phyloP scores from a whole-genome alignment of 129 eudicot genomes.

The Logfia minima region DNA sequence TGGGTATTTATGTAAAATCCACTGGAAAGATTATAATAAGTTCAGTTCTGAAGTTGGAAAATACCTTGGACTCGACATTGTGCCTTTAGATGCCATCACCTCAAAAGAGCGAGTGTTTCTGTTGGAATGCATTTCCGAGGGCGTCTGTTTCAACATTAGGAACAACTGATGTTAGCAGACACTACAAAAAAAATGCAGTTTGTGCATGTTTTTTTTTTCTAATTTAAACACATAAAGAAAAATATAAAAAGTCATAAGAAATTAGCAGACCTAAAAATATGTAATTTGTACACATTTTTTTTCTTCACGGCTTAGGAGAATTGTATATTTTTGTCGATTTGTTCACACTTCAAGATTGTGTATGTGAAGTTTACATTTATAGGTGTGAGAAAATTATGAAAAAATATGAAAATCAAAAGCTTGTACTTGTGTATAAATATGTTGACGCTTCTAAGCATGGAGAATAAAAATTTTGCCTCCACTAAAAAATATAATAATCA shows the following conservation, averaged over 20 bases:
- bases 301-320: neutral
- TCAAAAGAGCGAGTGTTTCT: constrained; percentile 54
- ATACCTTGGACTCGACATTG: constrained; percentile 65
- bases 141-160: constrained; percentile 42
- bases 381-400: no score
- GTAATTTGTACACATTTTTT: neutral
- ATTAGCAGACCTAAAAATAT: neutral
- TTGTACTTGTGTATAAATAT: neutral
- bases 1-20: constrained; percentile 15
- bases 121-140: constrained; percentile 55
- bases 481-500: neutral
- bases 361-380: no score
- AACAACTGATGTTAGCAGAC: no score
- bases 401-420: neutral
- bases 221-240: no score
- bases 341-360: neutral
- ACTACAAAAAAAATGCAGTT: neutral
- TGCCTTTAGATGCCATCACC: constrained; percentile 47
- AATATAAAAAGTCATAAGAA: neutral
- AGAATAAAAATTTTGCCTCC: neutral
- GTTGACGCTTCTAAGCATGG: neutral
- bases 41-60: neutral
- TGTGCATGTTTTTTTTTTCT: no score
- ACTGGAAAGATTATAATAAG: neutral
- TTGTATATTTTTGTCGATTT: neutral